Evolutionary conservation across 1,139 yeast species (phyloP).

Genomic region (Protomyces arabidopsidicola): DNA sequence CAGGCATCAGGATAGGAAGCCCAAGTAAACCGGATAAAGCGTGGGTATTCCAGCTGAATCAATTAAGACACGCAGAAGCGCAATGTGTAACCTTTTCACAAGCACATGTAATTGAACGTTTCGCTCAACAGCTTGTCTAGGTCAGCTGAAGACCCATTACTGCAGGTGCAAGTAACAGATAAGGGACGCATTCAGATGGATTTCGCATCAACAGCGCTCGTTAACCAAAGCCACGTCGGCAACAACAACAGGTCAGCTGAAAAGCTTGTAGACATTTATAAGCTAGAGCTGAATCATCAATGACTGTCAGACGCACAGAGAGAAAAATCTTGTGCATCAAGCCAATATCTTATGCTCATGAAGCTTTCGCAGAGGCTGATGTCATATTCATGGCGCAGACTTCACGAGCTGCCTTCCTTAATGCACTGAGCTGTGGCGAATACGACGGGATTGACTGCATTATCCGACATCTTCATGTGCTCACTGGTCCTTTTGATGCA

Average conservation of each 20-base stretch:
- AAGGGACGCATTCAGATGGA: background rate
- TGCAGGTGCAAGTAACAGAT: too few species aligned
- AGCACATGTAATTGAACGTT: too few species aligned
- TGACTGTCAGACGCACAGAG: background rate
- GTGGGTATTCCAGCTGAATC: too few species aligned
- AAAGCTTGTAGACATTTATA: too few species aligned
- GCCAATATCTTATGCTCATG: background rate
- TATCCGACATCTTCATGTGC: conserved; percentile 16
- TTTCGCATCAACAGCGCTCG: background rate
- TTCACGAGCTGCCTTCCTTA: background rate
- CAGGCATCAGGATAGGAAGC: too few species aligned
- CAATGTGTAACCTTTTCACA: too few species aligned
- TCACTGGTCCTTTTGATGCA: conserved; percentile 16
- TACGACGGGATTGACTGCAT: conserved; percentile 2
- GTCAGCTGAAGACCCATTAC: too few species aligned
- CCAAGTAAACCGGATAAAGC: too few species aligned
- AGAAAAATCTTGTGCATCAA: background rate
- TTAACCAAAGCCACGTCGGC: background rate
- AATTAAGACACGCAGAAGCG: too few species aligned
- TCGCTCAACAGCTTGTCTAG: too few species aligned
- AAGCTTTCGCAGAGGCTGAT: background rate
- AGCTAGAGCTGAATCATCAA: too few species aligned
- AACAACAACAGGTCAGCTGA: background rate
- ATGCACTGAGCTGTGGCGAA: background rate
- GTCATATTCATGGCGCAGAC: background rate